These are phyloP conservation scores for Beauveria sp. DNA, from an alignment of 2,329 filamentous ascomycete genomes.

Conservation along the genomic window DNA sequence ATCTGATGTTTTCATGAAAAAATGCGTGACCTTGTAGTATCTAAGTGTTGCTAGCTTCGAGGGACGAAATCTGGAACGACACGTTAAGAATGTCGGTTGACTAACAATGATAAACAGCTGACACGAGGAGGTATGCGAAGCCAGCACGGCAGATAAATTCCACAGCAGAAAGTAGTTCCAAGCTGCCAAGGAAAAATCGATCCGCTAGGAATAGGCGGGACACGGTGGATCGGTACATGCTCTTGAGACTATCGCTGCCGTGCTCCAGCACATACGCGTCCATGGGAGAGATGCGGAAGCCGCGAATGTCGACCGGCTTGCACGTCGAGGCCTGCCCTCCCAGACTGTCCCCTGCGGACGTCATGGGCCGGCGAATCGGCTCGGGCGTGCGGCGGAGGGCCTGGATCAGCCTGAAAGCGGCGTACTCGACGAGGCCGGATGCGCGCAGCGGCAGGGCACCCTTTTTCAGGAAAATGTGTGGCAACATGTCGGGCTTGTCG, in stretches of 20 bases:
- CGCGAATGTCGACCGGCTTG: constrained; percentile 32
- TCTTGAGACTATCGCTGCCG: constrained; percentile 18
- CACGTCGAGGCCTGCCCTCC: constrained; percentile 8
- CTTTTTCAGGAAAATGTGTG: constrained; percentile 35
- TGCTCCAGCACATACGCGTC: constrained; percentile 38
- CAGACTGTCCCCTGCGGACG: constrained; percentile 25
- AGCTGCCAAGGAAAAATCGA: constrained; percentile 29
- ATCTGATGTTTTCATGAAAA: not conserved
- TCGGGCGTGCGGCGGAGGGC: constrained; percentile 34
- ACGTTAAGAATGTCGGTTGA: not conserved
- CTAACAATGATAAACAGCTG: not conserved
- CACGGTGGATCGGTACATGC: constrained; percentile 30
- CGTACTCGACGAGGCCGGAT: constrained; percentile 29
- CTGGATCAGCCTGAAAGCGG: constrained; percentile 37
- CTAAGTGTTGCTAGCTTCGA: not conserved
- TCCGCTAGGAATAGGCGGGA: constrained; percentile 38
- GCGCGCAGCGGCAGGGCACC: constrained; percentile 25
- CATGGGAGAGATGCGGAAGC: constrained; percentile 43
- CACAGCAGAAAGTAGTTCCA: constrained; percentile 21
- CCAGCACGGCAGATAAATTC: not conserved
- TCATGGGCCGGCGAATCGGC: constrained; percentile 33
- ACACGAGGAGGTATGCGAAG: not conserved
- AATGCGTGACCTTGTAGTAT: not conserved
- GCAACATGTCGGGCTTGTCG: constrained; percentile 45
- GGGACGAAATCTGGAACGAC: no score